Evolutionary conservation across 495 filamentous ascomycete species (phyloP).

Genomic region (Penicillium mononematosum): DNA sequence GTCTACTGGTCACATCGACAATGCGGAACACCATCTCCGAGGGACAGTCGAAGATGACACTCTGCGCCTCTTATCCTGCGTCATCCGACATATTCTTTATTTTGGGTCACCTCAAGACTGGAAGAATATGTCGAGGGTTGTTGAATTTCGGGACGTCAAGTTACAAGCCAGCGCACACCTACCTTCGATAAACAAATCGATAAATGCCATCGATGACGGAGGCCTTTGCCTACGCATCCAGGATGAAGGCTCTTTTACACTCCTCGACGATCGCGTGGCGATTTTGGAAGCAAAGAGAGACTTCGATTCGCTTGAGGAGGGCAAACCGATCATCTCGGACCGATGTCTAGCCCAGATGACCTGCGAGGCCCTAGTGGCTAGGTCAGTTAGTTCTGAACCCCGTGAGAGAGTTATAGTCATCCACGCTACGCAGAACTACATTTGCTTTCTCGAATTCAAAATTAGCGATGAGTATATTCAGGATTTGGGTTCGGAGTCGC

Average conservation of each 20-base stretch:
- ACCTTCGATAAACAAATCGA: too few relatives aligned
- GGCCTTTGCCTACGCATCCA: too few relatives aligned
- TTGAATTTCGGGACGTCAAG: too few relatives aligned
- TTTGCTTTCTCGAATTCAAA: slow-evolving; percentile 24
- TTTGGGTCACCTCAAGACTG: too few relatives aligned
- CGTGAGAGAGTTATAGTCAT: slow-evolving; percentile 16
- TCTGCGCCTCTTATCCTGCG: too few relatives aligned
- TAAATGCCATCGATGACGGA: too few relatives aligned
- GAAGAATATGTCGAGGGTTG: too few relatives aligned
- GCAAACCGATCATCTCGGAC: not conserved
- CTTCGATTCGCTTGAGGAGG: not conserved
- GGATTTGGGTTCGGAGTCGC: slow-evolving; percentile 11
- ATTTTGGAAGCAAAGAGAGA: not conserved
- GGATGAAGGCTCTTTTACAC: not conserved
- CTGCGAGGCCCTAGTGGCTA: not conserved
- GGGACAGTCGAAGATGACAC: too few relatives aligned
- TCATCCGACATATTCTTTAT: too few relatives aligned
- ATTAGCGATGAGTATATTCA: slow-evolving; percentile 17
- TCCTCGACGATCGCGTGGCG: not conserved
- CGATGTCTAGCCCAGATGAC: not conserved
- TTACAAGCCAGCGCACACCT: too few relatives aligned
- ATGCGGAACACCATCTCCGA: too few relatives aligned
- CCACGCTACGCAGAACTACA: slow-evolving; percentile 22
- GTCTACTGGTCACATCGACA: too few relatives aligned
- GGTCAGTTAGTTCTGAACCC: not conserved